A percentile compares a stretch with the other conserved stretches of the same genome.
phyloP scores from a whole-genome alignment of 2,329 filamentous ascomycete genomes.

The Fusarium kyushuense region DNA sequence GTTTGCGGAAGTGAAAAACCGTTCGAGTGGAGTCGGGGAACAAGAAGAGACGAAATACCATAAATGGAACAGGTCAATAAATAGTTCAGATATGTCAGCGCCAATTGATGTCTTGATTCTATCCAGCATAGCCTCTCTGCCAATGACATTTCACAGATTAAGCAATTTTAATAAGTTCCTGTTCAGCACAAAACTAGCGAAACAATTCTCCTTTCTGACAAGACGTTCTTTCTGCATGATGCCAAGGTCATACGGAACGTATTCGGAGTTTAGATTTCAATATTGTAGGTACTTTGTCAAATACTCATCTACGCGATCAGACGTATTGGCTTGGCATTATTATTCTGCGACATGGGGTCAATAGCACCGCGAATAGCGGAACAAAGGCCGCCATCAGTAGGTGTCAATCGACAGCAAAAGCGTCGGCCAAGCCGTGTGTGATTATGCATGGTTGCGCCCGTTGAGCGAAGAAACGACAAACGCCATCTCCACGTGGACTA shows the following conservation, averaged over 20 bases:
- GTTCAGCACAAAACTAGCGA: background rate
- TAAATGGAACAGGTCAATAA: background rate
- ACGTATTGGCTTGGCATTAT: background rate
- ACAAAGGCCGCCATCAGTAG: background rate
- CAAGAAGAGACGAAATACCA: background rate
- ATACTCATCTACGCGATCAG: background rate
- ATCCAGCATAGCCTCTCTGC: background rate
- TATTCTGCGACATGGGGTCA: background rate
- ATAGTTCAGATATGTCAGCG: conserved; percentile 2
- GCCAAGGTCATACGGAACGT: no score
- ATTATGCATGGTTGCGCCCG: background rate
- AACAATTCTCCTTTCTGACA: background rate
- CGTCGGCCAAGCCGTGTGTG: background rate
- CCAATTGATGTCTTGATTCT: background rate
- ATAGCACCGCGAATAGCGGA: background rate
- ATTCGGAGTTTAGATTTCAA: no score
- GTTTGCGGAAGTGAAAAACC: background rate
- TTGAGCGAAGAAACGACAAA: background rate
- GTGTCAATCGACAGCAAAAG: background rate
- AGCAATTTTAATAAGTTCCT: background rate
- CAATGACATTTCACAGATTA: background rate
- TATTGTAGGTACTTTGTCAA: no score
- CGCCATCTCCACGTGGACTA: background rate
- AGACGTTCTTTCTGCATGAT: background rate
- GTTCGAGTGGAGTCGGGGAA: background rate